These are phyloP conservation scores for Cetradonia linearis DNA, from an alignment of 495 filamentous ascomycete genomes.

Conservation along the genomic window DNA sequence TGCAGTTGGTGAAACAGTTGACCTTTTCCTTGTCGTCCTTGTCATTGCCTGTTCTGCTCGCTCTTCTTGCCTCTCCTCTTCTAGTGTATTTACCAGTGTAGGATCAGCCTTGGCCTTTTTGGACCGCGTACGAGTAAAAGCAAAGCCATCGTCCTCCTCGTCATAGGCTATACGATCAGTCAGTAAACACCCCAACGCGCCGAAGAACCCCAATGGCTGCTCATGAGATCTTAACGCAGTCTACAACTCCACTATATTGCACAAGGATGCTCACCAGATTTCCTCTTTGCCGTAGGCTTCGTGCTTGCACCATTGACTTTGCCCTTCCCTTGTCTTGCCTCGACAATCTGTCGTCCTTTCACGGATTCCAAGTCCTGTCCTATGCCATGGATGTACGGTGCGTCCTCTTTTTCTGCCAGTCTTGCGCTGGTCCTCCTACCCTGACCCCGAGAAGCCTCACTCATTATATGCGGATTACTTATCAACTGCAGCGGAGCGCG, in stretches of 20 bases:
- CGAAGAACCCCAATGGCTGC: neutral
- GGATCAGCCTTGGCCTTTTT: slow-evolving; percentile 34
- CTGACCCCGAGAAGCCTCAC: slow-evolving; percentile 21
- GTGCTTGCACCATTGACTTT: slow-evolving; percentile 18
- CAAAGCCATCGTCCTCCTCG: slow-evolving; percentile 47
- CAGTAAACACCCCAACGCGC: slow-evolving; percentile 8
- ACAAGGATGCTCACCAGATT: slow-evolving; percentile 35
- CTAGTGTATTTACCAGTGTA: slow-evolving; percentile 17
- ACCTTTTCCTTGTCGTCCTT: slow-evolving; percentile 26
- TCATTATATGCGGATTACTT: slow-evolving; percentile 28
- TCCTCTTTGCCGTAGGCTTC: slow-evolving; percentile 32
- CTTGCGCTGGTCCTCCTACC: slow-evolving; percentile 32
- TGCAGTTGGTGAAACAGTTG: slow-evolving; percentile 13
- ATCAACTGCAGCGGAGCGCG: slow-evolving; percentile 30
- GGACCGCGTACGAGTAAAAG: slow-evolving; percentile 40
- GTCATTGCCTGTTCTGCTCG: slow-evolving; percentile 32
- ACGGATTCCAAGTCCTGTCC: slow-evolving; percentile 18
- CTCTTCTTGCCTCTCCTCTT: slow-evolving; percentile 29
- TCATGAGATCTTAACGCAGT: neutral
- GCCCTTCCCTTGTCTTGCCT: slow-evolving; percentile 27
- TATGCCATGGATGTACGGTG: slow-evolving; percentile 17
- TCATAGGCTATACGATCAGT: slow-evolving; percentile 35
- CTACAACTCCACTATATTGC: neutral
- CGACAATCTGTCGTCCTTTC: slow-evolving; percentile 16
- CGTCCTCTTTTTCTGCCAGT: slow-evolving; percentile 35